phyloP scores from a whole-genome alignment of 768 basidiomycete species.

The Macrolepiota fuliginosa region DNA sequence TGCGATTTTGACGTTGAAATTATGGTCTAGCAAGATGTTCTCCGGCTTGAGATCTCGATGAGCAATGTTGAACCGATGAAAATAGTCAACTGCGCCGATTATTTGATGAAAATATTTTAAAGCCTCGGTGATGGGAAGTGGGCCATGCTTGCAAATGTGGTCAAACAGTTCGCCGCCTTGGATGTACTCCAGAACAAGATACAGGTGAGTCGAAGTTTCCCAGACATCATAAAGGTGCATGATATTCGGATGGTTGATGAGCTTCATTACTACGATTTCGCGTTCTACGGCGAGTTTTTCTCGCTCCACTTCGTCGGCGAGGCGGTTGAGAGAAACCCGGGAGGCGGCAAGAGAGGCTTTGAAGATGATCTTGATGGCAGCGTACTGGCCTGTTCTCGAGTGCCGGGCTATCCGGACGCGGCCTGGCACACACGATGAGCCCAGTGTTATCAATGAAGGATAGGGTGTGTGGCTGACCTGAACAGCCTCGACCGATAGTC shows the following conservation, averaged over 20 bases:
- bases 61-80: conserved; percentile 91
- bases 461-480: conserved; percentile 45
- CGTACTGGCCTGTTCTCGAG: conserved; percentile 83
- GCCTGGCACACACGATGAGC: conserved; percentile 42
- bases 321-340: conserved; percentile 62
- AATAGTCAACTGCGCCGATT: conserved; percentile 87
- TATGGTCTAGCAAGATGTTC: conserved; percentile 81
- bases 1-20: conserved; percentile 89
- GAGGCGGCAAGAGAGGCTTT: conserved; percentile 65
- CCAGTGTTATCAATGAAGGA: neutral
- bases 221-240: conserved; percentile 95
- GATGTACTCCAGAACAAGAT: conserved; percentile 91
- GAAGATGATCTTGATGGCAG: conserved; percentile 93
- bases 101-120: conserved; percentile 91
- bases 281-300: conserved; percentile 80
- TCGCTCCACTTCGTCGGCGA: conserved; percentile 74
- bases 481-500: conserved; percentile 79
- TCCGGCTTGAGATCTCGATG: conserved; percentile 96
- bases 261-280: conserved; percentile 97
- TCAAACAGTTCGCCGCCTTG: conserved; percentile 96
- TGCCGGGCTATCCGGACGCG: conserved; percentile 89
- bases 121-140: conserved; percentile 69
- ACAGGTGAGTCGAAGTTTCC: conserved; percentile 89
- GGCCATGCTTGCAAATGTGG: conserved; percentile 78
- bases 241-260: conserved; percentile 93